Base-by-base conservation (phyloP, 495 filamentous ascomycete genomes). In the Neurospora tetraspora region DNA sequence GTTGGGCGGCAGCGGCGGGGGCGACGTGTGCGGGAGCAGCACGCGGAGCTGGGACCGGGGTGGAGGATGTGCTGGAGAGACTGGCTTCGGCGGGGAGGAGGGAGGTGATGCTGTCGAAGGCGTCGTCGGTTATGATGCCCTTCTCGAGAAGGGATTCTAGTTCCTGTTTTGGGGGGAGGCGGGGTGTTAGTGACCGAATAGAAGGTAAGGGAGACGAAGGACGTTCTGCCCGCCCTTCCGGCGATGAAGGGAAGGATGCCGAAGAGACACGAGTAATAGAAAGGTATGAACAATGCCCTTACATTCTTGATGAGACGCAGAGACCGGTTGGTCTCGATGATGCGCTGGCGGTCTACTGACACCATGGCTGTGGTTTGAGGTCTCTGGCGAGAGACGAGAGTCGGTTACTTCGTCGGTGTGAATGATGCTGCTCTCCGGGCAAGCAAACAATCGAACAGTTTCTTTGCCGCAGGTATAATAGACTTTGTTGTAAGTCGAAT, bases 81-180 rank as follows among this genome's bases (percentile, higher is more conserved):
- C 87, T 84, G 39, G 88, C 84, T 75, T 93, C 90, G 74, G 84
- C 78, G 27, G 93, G 95, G 16, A 99, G 88, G 76, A 93, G 88
- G 72, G 85, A 80, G 72, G 92, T 84, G 78, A 98, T 92, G 18
- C 86, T 85, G 70, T 90, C 87, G 75, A 92, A 92, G 77, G 90
- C 88, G 68, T 88, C 81, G 73, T 90, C 87, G 72, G 86, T 89
- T 78, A 99, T 91, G 73, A 93, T 84, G 69, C 89, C 87, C 72
- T 90, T 86, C 77, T 97, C 94, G 73, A 91, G 87, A 71, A 99
- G 92, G 74, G 90, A 91, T 78, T 97, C 94, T 71, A 99, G 93
- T 82, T 99, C 96, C 94, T 97, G 72, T 61, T 36, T 59, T 59
- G 11, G 53, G 45, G 45, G 70, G 71, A 70, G 69, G 69, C 42